Evolutionary conservation across 352 stramenopile species (phyloP), one percentile per base, ranked within the genome.

Genomic region (Pythium brachiatum): DNA sequence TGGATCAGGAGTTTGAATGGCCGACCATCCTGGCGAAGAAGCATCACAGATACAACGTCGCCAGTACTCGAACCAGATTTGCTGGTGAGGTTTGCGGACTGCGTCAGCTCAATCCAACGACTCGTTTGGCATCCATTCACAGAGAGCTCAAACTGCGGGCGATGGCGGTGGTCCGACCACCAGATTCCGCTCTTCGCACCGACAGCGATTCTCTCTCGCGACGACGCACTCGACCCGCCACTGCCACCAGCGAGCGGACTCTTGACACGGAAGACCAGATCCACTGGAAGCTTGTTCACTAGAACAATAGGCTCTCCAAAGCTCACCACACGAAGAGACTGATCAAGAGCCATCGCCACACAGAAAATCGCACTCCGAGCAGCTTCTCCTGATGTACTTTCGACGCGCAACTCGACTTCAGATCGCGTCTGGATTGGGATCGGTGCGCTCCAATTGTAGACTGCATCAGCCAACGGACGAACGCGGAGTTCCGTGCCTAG

Each of bases 221-320:
- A 7, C 39, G 55, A 62, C 4, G 55, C 55, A 25, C 11, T 54
- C 41, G 55, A 62, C 5, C 41, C 55, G 27, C 43, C 51, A 16
- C 20, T 21, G 7, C 18, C 29, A 23, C 55, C 72, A n/a, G 66
- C 74, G 36, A 70, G 56, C 0, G 78, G 61, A 26, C 76, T 88
- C 29, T 74, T 76, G 7, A 86, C 69, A 39, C 76, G 71, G 39
- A 77, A 94, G 23, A 70, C 72, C 15, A 94, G 18, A n/a, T 74
- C 65, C 12, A 92, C 77, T 3, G 86, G 83, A 1, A 92, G 73
- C 57, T 94, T 94, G 51, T 94, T 94, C 4, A 92, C 69, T 6
- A 94, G 50, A n/a, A 85, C 74, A 44, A 93, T 77, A 8, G 86
- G 83, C 51, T 94, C 82, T 3, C 72, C 76, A 34, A 94, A 68